phyloP scores from a whole-genome alignment of 78 protist species.

The Guillardia theta region DNA sequence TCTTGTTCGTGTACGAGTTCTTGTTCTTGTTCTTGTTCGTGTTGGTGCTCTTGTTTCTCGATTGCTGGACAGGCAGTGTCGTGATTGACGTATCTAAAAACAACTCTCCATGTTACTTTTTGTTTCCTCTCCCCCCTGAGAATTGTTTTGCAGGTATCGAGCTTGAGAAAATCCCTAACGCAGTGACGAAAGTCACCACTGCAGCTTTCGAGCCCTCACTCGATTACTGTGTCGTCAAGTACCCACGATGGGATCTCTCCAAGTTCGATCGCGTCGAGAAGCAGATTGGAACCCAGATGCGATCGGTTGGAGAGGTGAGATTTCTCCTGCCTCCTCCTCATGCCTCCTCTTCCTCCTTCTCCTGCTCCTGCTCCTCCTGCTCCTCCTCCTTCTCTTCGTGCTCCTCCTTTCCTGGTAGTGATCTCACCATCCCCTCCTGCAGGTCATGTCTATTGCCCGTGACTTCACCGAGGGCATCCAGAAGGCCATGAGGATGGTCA shows the following conservation, averaged over 20 bases:
- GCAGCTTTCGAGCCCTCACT: constrained; percentile 96
- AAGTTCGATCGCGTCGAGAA: constrained; percentile 52
- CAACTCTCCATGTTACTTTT: too few species aligned
- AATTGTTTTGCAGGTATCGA: too few species aligned
- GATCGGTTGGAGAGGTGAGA: constrained; percentile 93
- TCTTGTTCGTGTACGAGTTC: too few species aligned
- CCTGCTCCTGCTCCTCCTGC: not conserved
- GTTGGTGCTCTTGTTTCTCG: too few species aligned
- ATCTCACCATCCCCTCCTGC: not conserved
- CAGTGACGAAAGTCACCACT: constrained; percentile 87
- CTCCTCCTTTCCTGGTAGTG: not conserved
- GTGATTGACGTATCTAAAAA: too few species aligned
- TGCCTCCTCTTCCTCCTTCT: not conserved
- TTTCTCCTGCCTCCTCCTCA: not conserved
- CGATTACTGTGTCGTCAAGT: constrained; percentile 85
- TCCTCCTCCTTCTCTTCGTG: not conserved
- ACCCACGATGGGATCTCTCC: constrained; percentile 65
- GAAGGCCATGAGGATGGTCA: constrained; percentile 80
- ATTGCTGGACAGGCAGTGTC: too few species aligned
- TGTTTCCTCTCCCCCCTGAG: too few species aligned
- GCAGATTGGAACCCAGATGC: constrained; percentile 77
- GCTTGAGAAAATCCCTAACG: constrained; percentile 18
- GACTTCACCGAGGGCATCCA: constrained; percentile 93
- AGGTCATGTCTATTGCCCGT: constrained; percentile 91
- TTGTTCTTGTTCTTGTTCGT: too few species aligned